Percentiles rank a stretch among this genome's conserved stretches.
phyloP scores from a whole-genome alignment of 1,139 yeast species.

The Suhomyces bokatorum region DNA sequence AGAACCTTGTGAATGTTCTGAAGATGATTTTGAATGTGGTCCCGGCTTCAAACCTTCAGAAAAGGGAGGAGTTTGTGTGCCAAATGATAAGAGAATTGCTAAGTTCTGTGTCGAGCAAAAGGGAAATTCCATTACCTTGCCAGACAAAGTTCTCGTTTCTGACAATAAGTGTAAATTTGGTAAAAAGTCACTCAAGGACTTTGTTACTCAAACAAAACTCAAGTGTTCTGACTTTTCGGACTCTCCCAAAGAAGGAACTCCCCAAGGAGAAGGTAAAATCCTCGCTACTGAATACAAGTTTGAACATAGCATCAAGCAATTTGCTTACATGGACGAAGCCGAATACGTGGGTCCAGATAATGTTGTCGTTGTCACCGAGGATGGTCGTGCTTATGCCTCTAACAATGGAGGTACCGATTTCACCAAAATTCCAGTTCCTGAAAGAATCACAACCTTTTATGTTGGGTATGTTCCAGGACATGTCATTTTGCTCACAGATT shows the following conservation, averaged over 20 bases:
- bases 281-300: constrained; percentile 27
- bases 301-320: constrained; percentile 51
- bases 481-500: constrained; percentile 59
- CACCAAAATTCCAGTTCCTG: constrained; percentile 47
- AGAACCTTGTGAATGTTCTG: constrained; percentile 66
- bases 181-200: constrained; percentile 27
- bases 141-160: constrained; percentile 41
- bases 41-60: constrained; percentile 50
- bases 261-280: constrained; percentile 29
- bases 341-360: constrained; percentile 60
- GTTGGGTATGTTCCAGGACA: constrained; percentile 66
- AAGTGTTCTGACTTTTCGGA: constrained; percentile 32
- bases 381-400: constrained; percentile 58
- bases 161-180: constrained; percentile 52
- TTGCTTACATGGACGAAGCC: constrained; percentile 54
- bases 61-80: constrained; percentile 53
- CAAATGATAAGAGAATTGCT: constrained; percentile 39
- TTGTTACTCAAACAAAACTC: constrained; percentile 25
- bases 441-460: constrained; percentile 52
- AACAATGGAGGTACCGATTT: constrained; percentile 77
- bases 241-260: constrained; percentile 25
- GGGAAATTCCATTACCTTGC: constrained; percentile 25
- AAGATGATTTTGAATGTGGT: constrained; percentile 72
- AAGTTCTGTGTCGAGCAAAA: constrained; percentile 27
- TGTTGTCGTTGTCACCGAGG: constrained; percentile 58